Evolutionary conservation across 768 basidiomycete genomes (phyloP), one percentile per base, ranked within the genome.

Genomic region (Mycena rebaudengoi): DNA sequence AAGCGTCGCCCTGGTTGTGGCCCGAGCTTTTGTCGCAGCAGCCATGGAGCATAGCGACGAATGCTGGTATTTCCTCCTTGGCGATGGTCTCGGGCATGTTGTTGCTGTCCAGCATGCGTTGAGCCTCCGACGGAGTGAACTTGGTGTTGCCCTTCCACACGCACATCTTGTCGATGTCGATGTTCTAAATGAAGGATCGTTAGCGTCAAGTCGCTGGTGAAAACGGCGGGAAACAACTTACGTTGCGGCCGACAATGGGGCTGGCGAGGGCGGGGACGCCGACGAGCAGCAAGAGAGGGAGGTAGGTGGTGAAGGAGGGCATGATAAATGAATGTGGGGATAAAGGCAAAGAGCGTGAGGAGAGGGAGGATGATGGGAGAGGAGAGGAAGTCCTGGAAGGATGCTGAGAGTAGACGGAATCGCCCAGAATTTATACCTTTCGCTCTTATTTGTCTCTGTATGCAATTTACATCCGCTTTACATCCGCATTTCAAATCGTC

Each of bases 281-380:
- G 16, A 71, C 33, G 43, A 73, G 54, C 30, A 72, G 49, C 41
- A 70, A 56, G 33, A 68, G 30, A 4, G 64, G 46, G 33, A 28
- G 71, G 46, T 56, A 65, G 33, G 39, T 43, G 62, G 23, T 41
- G 33, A 39, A 57, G 33, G 62, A 58, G 52, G 57, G 60, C 60
- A 66, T 69, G 60, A 51, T 71, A 56, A 59, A 48, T 45, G 60
- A 71, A 28, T 68, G 59, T 63, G 50, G 60, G 51, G 65, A 59
- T 64, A 60, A 68, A n/a, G n/a, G n/a, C n/a, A n/a, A 60, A 40
- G 67, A 65, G 21, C n/a, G 56, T 64, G 62, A 25, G 48, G 18
- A 29, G 53, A 68, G 69, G 64, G 21, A 51, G 60, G 10, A 28
- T 54, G 56, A 50, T 33, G 45, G 54, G 41, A n/a, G n/a, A 26